phyloP scores from a whole-genome alignment of 2,329 filamentous ascomycete genomes.

The Juglanconis juglandina region DNA sequence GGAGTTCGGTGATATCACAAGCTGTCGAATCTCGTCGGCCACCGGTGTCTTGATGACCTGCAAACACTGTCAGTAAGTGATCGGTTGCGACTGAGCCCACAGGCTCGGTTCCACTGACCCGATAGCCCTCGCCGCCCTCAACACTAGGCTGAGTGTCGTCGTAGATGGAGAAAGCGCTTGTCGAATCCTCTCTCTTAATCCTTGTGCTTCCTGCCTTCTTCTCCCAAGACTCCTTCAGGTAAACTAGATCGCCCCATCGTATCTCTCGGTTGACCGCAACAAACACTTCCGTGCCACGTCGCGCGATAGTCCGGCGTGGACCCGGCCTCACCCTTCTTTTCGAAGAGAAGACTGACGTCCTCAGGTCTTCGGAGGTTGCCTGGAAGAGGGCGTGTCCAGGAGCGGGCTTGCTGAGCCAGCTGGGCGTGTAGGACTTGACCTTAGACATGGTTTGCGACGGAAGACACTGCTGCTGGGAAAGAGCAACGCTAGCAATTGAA shows the following conservation, averaged over 20 bases:
- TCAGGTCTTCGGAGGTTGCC: constrained; percentile 36
- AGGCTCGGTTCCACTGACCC: constrained; percentile 35
- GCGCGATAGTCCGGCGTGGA: constrained; percentile 68
- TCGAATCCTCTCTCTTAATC: constrained; percentile 48
- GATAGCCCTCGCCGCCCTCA: constrained; percentile 37
- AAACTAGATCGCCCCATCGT: constrained; percentile 81
- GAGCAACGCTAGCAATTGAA: constrained; percentile 9
- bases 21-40: constrained; percentile 78
- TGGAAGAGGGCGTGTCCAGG: constrained; percentile 77
- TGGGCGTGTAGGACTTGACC: constrained; percentile 78
- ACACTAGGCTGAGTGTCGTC: constrained; percentile 26
- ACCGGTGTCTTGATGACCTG: constrained; percentile 75
- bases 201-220: constrained; percentile 33
- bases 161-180: constrained; percentile 33
- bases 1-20: constrained; percentile 77
- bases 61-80: constrained; percentile 1
- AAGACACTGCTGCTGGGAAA: not conserved
- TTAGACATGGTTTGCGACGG: constrained; percentile 65
- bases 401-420: constrained; percentile 77
- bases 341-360: constrained; percentile 27
- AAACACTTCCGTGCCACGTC: constrained; percentile 82
- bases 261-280: constrained; percentile 85
- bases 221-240: constrained; percentile 65
- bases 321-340: constrained; percentile 44
- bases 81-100: not conserved